Conservation (phyloP, 2,329 filamentous ascomycete genomes). For the Aspergillus candidus region DNA sequence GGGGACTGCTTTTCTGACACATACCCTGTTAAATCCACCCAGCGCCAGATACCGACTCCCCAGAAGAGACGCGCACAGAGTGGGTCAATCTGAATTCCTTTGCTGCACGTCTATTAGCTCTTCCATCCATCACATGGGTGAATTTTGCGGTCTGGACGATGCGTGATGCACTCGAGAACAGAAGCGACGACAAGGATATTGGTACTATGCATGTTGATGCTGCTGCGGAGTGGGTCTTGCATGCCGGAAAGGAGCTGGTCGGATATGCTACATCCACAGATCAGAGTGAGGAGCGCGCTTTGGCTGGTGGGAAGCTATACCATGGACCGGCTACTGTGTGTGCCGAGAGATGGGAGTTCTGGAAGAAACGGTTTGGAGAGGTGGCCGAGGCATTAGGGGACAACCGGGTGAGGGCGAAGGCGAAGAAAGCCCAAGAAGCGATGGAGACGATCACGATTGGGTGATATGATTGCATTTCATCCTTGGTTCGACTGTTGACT, state of each 20-base stretch:
- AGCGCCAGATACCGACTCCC: neutral
- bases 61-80: neutral
- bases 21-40: too few species aligned
- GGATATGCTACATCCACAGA: neutral
- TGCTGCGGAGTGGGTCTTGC: conserved; percentile 7
- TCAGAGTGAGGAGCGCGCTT: neutral
- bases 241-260: conserved; percentile 2
- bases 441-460: neutral
- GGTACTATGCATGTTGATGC: conserved; percentile 2
- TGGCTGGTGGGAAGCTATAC: conserved; percentile 6
- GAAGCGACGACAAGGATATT: conserved; percentile 1
- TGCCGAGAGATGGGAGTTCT: conserved; percentile 9
- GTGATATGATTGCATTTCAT: too few species aligned
- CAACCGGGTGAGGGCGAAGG: neutral
- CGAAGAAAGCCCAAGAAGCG: neutral
- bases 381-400: neutral
- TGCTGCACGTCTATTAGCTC: conserved; percentile 7
- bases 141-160: conserved; percentile 10
- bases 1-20: neutral
- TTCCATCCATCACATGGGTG: neutral
- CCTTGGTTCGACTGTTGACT: too few species aligned
- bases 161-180: conserved; percentile 6
- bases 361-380: conserved; percentile 7
- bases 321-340: conserved; percentile 4
- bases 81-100: conserved; percentile 11